A percentile compares a stretch with the other conserved stretches of the same genome.
phyloP scores from a whole-genome alignment of 768 basidiomycete genomes.

The Lactarius psammicola region DNA sequence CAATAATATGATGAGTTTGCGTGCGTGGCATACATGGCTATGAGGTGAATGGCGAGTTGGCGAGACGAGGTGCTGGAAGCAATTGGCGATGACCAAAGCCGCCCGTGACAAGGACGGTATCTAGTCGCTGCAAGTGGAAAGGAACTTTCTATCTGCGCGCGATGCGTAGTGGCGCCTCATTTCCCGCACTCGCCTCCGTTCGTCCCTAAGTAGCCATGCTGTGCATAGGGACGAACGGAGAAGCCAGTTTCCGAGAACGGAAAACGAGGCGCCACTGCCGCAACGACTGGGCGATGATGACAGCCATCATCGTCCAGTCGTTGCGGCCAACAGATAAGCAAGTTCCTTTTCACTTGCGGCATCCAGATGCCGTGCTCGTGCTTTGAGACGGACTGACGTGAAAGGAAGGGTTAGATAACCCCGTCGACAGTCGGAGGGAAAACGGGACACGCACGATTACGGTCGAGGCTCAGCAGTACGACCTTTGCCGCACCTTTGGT shows the following conservation, averaged over 20 bases:
- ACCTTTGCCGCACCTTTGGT: slow-evolving; percentile 69
- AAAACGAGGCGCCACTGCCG: not conserved
- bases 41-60: not conserved
- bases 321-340: slow-evolving; percentile 57
- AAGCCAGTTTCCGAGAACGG: slow-evolving; percentile 1
- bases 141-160: not conserved
- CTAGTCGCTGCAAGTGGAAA: not conserved
- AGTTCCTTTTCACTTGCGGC: slow-evolving; percentile 87
- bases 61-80: not conserved
- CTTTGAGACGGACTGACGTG: slow-evolving; percentile 83
- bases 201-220: slow-evolving; percentile 6
- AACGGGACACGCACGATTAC: slow-evolving; percentile 67
- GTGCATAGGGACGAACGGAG: slow-evolving; percentile 3
- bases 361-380: slow-evolving; percentile 79
- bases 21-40: not conserved
- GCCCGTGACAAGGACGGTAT: not conserved
- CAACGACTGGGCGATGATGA: slow-evolving; percentile 1
- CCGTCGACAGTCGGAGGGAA: not conserved
- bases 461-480: slow-evolving; percentile 85
- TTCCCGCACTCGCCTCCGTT: slow-evolving; percentile 6
- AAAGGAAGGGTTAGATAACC: not conserved
- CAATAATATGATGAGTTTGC: not conserved
- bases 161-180: not conserved
- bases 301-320: slow-evolving; percentile 30
- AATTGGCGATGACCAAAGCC: not conserved